A percentile compares a stretch with the other conserved stretches of the same genome.
phyloP scores from a whole-genome alignment of 345 rosid species.

The Cardamine occulta region DNA sequence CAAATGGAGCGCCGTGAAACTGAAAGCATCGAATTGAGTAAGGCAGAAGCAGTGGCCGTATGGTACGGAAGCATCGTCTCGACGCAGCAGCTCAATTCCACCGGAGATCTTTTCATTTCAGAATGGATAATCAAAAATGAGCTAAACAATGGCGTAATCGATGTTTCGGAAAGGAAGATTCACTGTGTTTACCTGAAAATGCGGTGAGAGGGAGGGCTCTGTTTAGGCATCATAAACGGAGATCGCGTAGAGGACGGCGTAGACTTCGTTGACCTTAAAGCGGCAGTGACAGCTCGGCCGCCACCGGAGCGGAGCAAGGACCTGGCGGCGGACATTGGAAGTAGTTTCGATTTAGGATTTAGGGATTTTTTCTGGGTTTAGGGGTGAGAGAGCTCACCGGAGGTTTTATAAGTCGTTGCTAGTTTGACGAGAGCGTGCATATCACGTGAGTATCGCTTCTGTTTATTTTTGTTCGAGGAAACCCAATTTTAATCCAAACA shows the following conservation, averaged over 20 bases:
- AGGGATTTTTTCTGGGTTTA: background rate
- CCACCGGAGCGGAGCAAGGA: conserved; percentile 65
- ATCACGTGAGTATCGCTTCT: background rate
- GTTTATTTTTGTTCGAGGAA: too few relatives aligned
- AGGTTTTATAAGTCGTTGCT: background rate
- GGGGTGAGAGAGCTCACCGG: background rate
- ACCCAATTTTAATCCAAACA: background rate
- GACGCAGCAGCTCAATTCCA: conserved; percentile 75
- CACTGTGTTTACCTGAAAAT: conserved; percentile 59
- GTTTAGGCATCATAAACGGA: conserved; percentile 54
- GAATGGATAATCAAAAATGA: background rate
- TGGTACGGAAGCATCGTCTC: conserved; percentile 86
- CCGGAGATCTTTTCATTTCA: conserved; percentile 58
- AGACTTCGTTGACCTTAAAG: conserved; percentile 46
- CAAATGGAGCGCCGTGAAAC: conserved; percentile 63
- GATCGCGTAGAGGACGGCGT: conserved; percentile 45
- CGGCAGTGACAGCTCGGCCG: conserved; percentile 38
- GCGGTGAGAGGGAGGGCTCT: conserved; percentile 54
- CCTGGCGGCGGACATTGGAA: conserved; percentile 71
- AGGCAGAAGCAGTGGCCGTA: conserved; percentile 82
- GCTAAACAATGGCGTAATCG: background rate
- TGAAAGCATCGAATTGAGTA: conserved; percentile 85
- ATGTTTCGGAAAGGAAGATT: background rate
- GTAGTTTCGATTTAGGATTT: background rate
- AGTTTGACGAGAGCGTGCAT: background rate